Conservation (phyloP, 495 filamentous ascomycete species). For the Lentithecium fluviatile region DNA sequence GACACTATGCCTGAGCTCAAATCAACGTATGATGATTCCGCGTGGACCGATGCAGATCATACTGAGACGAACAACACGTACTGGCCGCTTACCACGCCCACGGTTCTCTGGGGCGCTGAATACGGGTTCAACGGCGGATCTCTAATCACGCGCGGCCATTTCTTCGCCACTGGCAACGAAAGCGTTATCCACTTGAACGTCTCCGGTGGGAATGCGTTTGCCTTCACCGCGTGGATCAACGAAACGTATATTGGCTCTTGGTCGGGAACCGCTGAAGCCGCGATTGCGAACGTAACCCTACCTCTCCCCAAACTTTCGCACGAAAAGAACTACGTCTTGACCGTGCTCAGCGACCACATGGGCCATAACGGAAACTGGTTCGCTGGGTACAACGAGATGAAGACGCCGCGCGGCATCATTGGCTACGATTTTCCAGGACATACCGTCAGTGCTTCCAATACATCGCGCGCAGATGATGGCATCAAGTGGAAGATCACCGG, state of each 20-base stretch:
- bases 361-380: conserved; percentile 31
- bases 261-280: conserved; percentile 22
- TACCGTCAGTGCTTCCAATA: too few relatives aligned
- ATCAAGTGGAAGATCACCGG: conserved; percentile 37
- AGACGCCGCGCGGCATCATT: conserved; percentile 32
- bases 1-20: conserved; percentile 24
- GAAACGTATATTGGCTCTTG: conserved; percentile 18
- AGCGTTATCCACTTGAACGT: conserved; percentile 24
- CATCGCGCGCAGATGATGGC: too few relatives aligned
- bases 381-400: conserved; percentile 11
- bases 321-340: conserved; percentile 20
- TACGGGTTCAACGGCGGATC: conserved; percentile 29
- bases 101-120: conserved; percentile 30
- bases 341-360: conserved; percentile 23
- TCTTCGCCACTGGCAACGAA: conserved; percentile 7
- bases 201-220: conserved; percentile 23
- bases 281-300: conserved; percentile 11
- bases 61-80: conserved; percentile 20
- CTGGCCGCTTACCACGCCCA: conserved; percentile 21
- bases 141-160: conserved; percentile 28
- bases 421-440: too few relatives aligned
- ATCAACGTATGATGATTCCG: conserved; percentile 22
- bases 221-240: conserved; percentile 32
- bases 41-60: conserved; percentile 23
- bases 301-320: conserved; percentile 1